Base-by-base conservation (phyloP, 2,329 filamentous ascomycete genomes). In the Zymoseptoria pseudotritici region DNA sequence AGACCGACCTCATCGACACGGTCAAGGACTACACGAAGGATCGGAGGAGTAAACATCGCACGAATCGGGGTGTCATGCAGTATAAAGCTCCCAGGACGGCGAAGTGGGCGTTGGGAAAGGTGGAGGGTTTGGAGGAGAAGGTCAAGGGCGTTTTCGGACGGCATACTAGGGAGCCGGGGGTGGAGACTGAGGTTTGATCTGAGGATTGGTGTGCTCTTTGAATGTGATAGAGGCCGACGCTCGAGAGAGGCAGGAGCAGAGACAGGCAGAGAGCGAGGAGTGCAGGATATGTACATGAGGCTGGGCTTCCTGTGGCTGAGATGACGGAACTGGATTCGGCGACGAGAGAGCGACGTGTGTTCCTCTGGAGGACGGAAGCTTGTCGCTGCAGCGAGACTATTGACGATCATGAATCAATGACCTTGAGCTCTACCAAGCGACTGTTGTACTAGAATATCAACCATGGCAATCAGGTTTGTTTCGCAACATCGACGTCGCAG, bases 31-130 rank as follows among this genome's bases (percentile, higher is more conserved):
- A 86, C 69, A 83, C 81, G 69, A 77, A 79, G 59, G 77, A 85
- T 65, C 77, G 80, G 63, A 83, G 81, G 72, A 79, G 82, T 61
- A 74, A 88, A 63, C 86, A 89, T 71, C 77, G 86, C 54, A 81
- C 83, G 69, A 85, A 91, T 68, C 76, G 85, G 21, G 88, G 88
- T 0, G 70, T 88, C 50, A 91, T 91, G 88, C 88, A 91, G 74
- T 91, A 86, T 84, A 82, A 81, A 69, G 70, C 81, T 68, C 81
- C 79, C 20, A 77, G 77, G 70, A 84, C 73, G 57, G 74, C 77
- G 60, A 82, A 86, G 67, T 82, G 81, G 72, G 78, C 86, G 60
- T 83, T 84, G 68, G 82, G 84, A 49, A 83, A 84, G 58, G 79
- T 84, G 1, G 78, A 80, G 61, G 74, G 79, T 26, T 76, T 82